phyloP scores from a whole-genome alignment of 441 rosid genomes.

The Adansonia grandidieri region DNA sequence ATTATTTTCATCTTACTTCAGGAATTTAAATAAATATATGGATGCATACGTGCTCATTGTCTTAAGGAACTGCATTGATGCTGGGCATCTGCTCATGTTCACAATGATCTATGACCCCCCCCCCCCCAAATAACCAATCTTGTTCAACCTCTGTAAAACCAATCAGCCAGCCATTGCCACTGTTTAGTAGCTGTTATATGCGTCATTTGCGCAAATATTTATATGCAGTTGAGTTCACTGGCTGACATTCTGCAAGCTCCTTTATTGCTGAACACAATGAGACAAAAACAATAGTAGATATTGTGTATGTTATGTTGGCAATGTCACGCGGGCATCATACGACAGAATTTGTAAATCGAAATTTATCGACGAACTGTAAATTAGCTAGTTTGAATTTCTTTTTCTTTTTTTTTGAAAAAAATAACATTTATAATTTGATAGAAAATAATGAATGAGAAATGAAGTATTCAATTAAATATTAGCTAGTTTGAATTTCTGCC shows the following conservation, averaged over 20 bases:
- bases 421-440: too few species aligned
- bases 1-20: background rate
- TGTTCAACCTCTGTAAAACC: slow-evolving; percentile 26
- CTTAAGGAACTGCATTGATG: slow-evolving; percentile 8
- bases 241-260: slow-evolving; percentile 24
- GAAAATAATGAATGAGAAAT: too few species aligned
- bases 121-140: slow-evolving; percentile 25
- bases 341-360: background rate
- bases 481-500: too few species aligned
- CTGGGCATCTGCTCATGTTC: background rate
- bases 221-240: slow-evolving; percentile 24
- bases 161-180: slow-evolving; percentile 8
- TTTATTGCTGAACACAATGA: background rate
- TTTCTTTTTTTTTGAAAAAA: too few species aligned
- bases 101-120: slow-evolving; percentile 7
- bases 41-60: background rate
- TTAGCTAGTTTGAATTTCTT: too few species aligned
- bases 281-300: background rate
- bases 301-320: background rate
- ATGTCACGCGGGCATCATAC: background rate
- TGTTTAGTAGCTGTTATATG: slow-evolving; percentile 7
- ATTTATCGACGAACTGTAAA: background rate
- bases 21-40: background rate
- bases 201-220: background rate
- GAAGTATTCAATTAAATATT: too few species aligned